Evolutionary conservation across 148 eudicot genomes (phyloP).

Genomic region (Vaccinium vitisidaea): DNA sequence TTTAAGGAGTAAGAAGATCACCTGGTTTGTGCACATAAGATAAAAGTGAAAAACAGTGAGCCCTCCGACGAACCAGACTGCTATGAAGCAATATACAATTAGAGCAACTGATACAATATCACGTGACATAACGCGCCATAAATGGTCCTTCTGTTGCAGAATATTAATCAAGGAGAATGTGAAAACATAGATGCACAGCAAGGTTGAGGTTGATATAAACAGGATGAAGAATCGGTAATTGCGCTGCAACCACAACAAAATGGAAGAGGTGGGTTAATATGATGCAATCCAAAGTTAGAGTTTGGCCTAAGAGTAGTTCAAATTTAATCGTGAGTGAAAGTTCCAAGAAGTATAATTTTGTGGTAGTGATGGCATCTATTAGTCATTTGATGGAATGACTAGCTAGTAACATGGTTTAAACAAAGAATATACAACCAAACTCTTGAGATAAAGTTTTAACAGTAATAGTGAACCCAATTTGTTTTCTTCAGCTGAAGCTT

Average conservation of each 20-base stretch:
- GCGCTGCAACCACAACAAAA: slow-evolving; percentile 53
- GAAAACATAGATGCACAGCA: slow-evolving; percentile 69
- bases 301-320: background rate
- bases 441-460: background rate
- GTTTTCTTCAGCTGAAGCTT: background rate
- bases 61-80: slow-evolving; percentile 87
- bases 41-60: slow-evolving; percentile 73
- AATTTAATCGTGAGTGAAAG: background rate
- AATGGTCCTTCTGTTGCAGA: slow-evolving; percentile 23
- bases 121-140: slow-evolving; percentile 44
- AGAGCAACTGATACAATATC: slow-evolving; percentile 63
- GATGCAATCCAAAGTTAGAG: background rate
- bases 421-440: background rate
- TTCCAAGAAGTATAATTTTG: background rate
- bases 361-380: slow-evolving; percentile 3
- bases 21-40: slow-evolving; percentile 80
- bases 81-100: slow-evolving; percentile 61
- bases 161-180: slow-evolving; percentile 53
- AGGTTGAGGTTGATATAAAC: slow-evolving; percentile 69
- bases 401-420: background rate
- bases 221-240: slow-evolving; percentile 73
- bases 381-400: background rate
- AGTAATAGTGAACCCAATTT: background rate
- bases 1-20: slow-evolving; percentile 24
- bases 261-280: slow-evolving; percentile 17